These are phyloP conservation scores for Arthroderma sp. DNA, from an alignment of 2,329 filamentous ascomycete genomes.

Conservation along the genomic window DNA sequence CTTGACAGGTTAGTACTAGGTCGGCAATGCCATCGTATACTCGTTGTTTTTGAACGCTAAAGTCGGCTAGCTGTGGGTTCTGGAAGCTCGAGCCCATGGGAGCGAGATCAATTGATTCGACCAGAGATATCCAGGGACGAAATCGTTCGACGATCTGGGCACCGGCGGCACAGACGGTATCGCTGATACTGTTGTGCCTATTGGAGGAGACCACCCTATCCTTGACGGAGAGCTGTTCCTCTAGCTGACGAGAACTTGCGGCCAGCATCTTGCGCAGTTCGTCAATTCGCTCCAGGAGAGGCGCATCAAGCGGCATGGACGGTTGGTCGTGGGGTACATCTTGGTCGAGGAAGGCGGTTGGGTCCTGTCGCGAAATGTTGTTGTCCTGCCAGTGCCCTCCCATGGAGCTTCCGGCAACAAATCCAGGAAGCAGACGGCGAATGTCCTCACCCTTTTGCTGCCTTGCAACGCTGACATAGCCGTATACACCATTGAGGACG, in stretches of 20 bases:
- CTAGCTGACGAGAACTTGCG: constrained; percentile 73
- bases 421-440: constrained; percentile 82
- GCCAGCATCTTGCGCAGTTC: constrained; percentile 74
- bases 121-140: constrained; percentile 73
- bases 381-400: constrained; percentile 80
- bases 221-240: constrained; percentile 63
- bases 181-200: constrained; percentile 66
- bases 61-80: constrained; percentile 75
- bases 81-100: constrained; percentile 65
- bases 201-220: constrained; percentile 72
- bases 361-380: constrained; percentile 49
- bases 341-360: constrained; percentile 64
- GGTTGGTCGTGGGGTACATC: constrained; percentile 61
- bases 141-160: constrained; percentile 76
- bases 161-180: constrained; percentile 66
- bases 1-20: constrained; percentile 73
- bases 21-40: constrained; percentile 90
- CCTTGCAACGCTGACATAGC: constrained; percentile 88
- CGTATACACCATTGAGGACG: constrained; percentile 83
- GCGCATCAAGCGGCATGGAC: constrained; percentile 58
- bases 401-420: constrained; percentile 69
- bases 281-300: constrained; percentile 69
- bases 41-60: constrained; percentile 80
- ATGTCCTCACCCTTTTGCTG: constrained; percentile 90
- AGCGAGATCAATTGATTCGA: constrained; percentile 84